phyloP scores from a whole-genome alignment of 2,329 filamentous ascomycete genomes.

The Sporothrix protearum region DNA sequence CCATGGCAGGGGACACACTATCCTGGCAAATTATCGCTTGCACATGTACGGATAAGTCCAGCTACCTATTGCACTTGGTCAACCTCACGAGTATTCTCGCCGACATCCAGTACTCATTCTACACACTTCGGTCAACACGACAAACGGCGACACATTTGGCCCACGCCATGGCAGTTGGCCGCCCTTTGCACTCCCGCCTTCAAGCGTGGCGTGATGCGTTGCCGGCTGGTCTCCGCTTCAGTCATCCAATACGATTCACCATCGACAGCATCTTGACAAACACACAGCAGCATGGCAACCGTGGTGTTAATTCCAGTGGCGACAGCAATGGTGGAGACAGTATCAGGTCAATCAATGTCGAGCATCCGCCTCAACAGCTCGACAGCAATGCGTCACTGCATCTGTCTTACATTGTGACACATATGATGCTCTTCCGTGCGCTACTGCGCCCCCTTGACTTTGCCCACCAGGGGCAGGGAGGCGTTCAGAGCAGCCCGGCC shows the following conservation, averaged over 20 bases:
- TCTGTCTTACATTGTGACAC: constrained; percentile 37
- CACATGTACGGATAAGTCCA: background rate
- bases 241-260: background rate
- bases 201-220: constrained; percentile 36
- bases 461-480: background rate
- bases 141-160: constrained; percentile 34
- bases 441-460: constrained; percentile 33
- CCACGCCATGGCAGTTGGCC: constrained; percentile 33
- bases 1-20: constrained; percentile 27
- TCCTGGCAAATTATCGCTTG: background rate
- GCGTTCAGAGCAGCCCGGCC: background rate
- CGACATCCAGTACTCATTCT: constrained; percentile 36
- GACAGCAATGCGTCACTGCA: constrained; percentile 35
- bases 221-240: constrained; percentile 24
- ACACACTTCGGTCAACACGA: constrained; percentile 33
- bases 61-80: constrained; percentile 33
- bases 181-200: constrained; percentile 31
- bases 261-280: background rate
- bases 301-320: background rate
- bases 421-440: constrained; percentile 37
- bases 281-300: background rate
- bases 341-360: background rate
- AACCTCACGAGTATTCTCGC: constrained; percentile 35
- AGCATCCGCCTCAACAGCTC: constrained; percentile 22
- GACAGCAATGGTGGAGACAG: background rate